phyloP scores from a whole-genome alignment of 139 green algal species.

The Micromonas commoda region DNA sequence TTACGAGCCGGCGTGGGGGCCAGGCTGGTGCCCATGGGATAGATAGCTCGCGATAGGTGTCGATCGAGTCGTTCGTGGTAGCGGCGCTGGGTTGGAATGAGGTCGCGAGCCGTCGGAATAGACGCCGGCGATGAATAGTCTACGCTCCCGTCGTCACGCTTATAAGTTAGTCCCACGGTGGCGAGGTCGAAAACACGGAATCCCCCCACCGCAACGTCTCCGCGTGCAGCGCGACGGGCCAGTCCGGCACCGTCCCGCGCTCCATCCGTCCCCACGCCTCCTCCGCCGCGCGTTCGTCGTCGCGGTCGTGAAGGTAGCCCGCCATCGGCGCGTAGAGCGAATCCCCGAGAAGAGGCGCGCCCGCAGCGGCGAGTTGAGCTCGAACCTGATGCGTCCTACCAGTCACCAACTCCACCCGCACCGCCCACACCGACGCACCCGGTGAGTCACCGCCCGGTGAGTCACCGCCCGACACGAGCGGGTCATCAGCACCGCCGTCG shows the following conservation, averaged over 20 bases:
- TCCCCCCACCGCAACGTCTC: neutral
- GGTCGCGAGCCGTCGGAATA: too few species aligned
- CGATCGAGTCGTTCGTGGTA: too few species aligned
- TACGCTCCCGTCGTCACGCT: too few species aligned
- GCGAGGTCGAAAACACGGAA: neutral
- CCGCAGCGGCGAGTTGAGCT: conserved; percentile 11
- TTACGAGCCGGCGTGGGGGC: too few species aligned
- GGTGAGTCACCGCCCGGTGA: too few species aligned
- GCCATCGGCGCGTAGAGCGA: conserved; percentile 34
- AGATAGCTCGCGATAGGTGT: too few species aligned
- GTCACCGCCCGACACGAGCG: too few species aligned
- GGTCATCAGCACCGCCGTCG: neutral
- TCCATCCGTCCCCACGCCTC: neutral
- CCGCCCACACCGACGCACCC: conserved; percentile 18
- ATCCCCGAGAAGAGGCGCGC: conserved; percentile 13
- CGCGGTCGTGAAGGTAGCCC: neutral
- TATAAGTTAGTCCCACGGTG: neutral
- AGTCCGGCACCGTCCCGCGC: neutral
- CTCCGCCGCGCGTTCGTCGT: neutral
- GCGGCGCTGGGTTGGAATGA: too few species aligned
- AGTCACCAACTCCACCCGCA: conserved; percentile 20
- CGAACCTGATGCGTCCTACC: conserved; percentile 28
- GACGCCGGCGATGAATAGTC: too few species aligned
- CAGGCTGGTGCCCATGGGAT: too few species aligned
- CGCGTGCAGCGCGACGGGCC: neutral